Conservation (phyloP, 2,329 filamentous ascomycete genomes). For the Triangularia setosa region DNA sequence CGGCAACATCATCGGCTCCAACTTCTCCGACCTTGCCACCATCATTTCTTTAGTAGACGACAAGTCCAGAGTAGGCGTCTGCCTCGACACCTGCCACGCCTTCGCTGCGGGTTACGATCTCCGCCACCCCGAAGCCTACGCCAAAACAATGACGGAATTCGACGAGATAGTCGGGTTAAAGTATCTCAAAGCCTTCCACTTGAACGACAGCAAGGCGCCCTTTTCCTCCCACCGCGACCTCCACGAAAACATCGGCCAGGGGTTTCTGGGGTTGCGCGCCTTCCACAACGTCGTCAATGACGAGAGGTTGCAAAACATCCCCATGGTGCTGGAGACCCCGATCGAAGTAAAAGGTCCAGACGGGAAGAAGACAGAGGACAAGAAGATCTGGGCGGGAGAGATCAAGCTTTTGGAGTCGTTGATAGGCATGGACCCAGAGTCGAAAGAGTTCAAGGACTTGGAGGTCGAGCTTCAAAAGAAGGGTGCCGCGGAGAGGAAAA, state of each 20-base stretch:
- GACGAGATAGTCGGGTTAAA: slow-evolving; percentile 70
- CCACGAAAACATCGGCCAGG: slow-evolving; percentile 94
- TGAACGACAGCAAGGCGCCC: slow-evolving; percentile 96
- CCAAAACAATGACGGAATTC: slow-evolving; percentile 69
- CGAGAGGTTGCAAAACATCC: slow-evolving; percentile 67
- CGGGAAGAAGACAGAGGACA: slow-evolving; percentile 71
- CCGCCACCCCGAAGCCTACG: slow-evolving; percentile 68
- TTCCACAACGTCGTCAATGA: slow-evolving; percentile 93
- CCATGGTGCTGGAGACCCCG: slow-evolving; percentile 95
- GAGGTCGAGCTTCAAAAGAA: slow-evolving; percentile 62
- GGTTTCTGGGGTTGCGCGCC: slow-evolving; percentile 82
- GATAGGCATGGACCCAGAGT: slow-evolving; percentile 75
- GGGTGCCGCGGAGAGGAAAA: slow-evolving; percentile 68
- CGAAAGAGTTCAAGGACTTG: slow-evolving; percentile 65
- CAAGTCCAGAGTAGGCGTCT: slow-evolving; percentile 83
- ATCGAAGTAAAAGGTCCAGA: slow-evolving; percentile 67
- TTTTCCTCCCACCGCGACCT: slow-evolving; percentile 77
- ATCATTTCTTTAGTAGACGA: slow-evolving; percentile 78
- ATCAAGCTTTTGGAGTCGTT: slow-evolving; percentile 91
- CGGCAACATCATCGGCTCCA: slow-evolving; percentile 81
- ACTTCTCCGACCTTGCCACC: slow-evolving; percentile 80
- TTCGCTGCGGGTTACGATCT: slow-evolving; percentile 94
- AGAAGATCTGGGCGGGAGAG: slow-evolving; percentile 81
- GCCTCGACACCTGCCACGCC: slow-evolving; percentile 93
- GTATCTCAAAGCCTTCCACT: slow-evolving; percentile 80